Base-by-base conservation (phyloP, 768 basidiomycete genomes). In the Amanita pallidorosea region DNA sequence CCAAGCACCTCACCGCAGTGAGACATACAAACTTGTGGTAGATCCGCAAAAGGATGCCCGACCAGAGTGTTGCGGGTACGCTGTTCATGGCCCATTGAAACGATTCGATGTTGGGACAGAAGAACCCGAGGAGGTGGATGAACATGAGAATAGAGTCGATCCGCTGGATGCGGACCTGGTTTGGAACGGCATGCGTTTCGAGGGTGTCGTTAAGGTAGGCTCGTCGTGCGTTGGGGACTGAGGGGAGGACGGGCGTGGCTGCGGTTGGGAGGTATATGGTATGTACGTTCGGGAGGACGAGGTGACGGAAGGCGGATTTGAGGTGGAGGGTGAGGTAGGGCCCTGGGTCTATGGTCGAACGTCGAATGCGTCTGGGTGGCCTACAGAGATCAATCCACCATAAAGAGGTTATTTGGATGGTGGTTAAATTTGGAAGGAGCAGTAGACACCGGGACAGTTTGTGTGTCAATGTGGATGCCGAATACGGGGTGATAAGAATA, bases 251-350 rank as follows among this genome's bases (percentile, higher is more conserved):
- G 37, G 37, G 37, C 7, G 37, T 17, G 9, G 37, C 37, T n/a
- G 37, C 9, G 7, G 17, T 38, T 13, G 37, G 37, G 37, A 38
- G 37, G 37, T 18, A 18, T n/a, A 38, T 17, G 37, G 37, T 38
- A 17, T 38, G n/a, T 7, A 38, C 37, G n/a, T 17, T 38, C 9
- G 37, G 37, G 37, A 38, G 37, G 37, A 38, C n/a, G 37, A 18
- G 3, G 37, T 38, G 37, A 18, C 18, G 18, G 37, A 38, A 38
- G 37, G 37, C 15, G 37, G 37, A 38, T 38, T 38, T 38, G 17
- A 38, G 37, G 37, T 18, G 67, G 35, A 29, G 18, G 20, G 43
- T 49, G 18, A 50, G 23, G 15, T 15, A 22, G 27, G 55, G 53
- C 23, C 27, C 4, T 17, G 27, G 20, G 13, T 53, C 18, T 7